A percentile compares a stretch with the other conserved stretches of the same genome.
phyloP scores from a whole-genome alignment of 768 basidiomycete genomes.

The Mycena olivaceomarginata region DNA sequence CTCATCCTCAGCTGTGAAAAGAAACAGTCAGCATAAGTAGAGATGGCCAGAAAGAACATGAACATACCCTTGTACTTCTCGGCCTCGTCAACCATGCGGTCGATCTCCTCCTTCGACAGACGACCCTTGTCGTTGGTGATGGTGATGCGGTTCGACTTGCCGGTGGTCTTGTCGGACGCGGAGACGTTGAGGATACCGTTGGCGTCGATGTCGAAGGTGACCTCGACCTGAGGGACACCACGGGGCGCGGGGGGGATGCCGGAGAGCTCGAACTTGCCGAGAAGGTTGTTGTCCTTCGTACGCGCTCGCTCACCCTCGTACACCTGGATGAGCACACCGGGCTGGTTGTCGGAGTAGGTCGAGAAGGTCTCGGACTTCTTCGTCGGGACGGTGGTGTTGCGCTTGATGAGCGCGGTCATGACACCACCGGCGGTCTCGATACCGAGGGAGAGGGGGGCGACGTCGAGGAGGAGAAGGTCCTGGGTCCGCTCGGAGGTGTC shows the following conservation, averaged over 20 bases:
- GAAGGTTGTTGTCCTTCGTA: slow-evolving; percentile 98
- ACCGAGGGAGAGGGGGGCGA: slow-evolving; percentile 92
- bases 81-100: slow-evolving; percentile 97
- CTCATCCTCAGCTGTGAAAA: slow-evolving; percentile 84
- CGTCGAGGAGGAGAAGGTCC: slow-evolving; percentile 96
- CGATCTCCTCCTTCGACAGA: slow-evolving; percentile 97
- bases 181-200: slow-evolving; percentile 98
- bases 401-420: slow-evolving; percentile 98
- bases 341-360: slow-evolving; percentile 98
- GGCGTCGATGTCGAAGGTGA: slow-evolving; percentile 98
- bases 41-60: slow-evolving; percentile 8
- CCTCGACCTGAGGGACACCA: slow-evolving; percentile 98
- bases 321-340: slow-evolving; percentile 98
- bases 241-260: slow-evolving; percentile 98
- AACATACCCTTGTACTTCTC: slow-evolving; percentile 92
- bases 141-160: slow-evolving; percentile 95
- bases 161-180: slow-evolving; percentile 96
- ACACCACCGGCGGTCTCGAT: slow-evolving; percentile 99
- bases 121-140: slow-evolving; percentile 99
- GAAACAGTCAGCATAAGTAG: slow-evolving; percentile 40
- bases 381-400: slow-evolving; percentile 98
- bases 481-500: slow-evolving; percentile 99
- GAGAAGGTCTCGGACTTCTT: slow-evolving; percentile 99
- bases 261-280: slow-evolving; percentile 98
- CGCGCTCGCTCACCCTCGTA: slow-evolving; percentile 99